These are phyloP conservation scores for Paraphoma chrysanthemicola DNA, from an alignment of 2,329 filamentous ascomycete species.

Conservation along the genomic window DNA sequence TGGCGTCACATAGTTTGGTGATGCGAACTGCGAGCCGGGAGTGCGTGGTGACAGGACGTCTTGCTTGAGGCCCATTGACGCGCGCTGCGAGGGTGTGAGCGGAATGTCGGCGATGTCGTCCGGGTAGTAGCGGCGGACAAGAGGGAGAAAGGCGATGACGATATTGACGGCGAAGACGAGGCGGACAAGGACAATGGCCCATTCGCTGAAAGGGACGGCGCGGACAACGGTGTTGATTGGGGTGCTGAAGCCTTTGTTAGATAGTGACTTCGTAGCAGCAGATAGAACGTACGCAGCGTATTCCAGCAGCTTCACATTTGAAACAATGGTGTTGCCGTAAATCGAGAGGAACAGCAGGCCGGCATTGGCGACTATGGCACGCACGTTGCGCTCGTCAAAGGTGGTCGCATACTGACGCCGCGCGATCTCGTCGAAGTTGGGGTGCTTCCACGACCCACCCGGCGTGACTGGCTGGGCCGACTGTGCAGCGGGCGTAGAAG, in stretches of 20 bases:
- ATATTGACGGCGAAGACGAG: conserved; percentile 70
- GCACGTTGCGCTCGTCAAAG: conserved; percentile 80
- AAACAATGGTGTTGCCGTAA: conserved; percentile 32
- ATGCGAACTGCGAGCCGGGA: conserved; percentile 62
- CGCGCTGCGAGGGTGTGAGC: conserved; percentile 86
- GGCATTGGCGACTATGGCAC: conserved; percentile 72
- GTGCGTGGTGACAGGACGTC: conserved; percentile 63
- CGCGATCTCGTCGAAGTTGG: conserved; percentile 85
- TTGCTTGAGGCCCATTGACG: conserved; percentile 80
- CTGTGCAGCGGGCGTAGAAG: conserved; percentile 34
- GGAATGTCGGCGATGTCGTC: conserved; percentile 90
- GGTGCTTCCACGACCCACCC: conserved; percentile 88
- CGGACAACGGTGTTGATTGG: conserved; percentile 45
- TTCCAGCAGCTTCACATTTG: conserved; percentile 27
- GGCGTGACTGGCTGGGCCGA: conserved; percentile 39
- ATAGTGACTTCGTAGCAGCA: too few species aligned
- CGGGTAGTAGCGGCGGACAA: conserved; percentile 64
- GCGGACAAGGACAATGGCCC: conserved; percentile 56
- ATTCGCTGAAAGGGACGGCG: conserved; percentile 47
- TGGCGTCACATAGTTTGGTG: conserved; percentile 76
- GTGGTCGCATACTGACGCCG: conserved; percentile 77
- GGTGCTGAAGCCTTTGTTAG: conserved; percentile 34
- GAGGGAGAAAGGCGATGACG: conserved; percentile 71
- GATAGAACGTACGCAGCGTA: conserved; percentile 28
- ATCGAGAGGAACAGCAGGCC: conserved; percentile 60